Percentiles rank a stretch among this genome's conserved stretches.
These are phyloP conservation scores for Pterocarpus macrocarpus DNA, from an alignment of 306 rosid species.

Conservation along the genomic window DNA sequence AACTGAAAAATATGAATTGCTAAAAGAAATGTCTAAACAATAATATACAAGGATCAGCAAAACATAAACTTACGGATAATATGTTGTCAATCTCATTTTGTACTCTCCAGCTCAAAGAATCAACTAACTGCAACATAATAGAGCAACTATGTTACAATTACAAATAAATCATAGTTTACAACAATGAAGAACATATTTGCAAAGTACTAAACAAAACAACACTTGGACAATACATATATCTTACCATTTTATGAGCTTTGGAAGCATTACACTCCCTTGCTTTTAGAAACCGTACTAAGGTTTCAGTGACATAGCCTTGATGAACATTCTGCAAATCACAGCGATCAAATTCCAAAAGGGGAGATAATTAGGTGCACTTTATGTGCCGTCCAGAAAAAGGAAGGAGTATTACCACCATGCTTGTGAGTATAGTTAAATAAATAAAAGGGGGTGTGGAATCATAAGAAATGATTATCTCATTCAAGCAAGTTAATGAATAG, in stretches of 20 bases:
- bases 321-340: conserved; percentile 79
- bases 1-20: conserved; percentile 2
- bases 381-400: conserved; percentile 5
- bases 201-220: conserved; percentile 40
- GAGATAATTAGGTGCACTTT: background rate
- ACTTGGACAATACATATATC: conserved; percentile 14
- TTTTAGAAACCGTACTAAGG: conserved; percentile 81
- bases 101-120: conserved; percentile 88
- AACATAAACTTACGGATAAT: conserved; percentile 68
- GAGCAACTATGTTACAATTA: conserved; percentile 31
- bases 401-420: conserved; percentile 20
- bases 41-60: conserved; percentile 21
- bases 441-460: background rate
- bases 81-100: conserved; percentile 89
- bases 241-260: conserved; percentile 92
- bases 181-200: conserved; percentile 5
- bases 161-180: conserved; percentile 36
- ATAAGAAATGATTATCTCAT: conserved; percentile 6
- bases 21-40: conserved; percentile 37
- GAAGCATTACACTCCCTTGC: conserved; percentile 88
- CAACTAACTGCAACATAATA: conserved; percentile 75
- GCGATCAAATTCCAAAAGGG: conserved; percentile 17
- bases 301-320: conserved; percentile 76
- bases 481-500: conserved; percentile 22
- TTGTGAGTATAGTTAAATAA: background rate